A percentile compares a stretch with the other conserved stretches of the same genome.
Evolutionary conservation across 2,329 filamentous ascomycete species (phyloP).

Genomic region (Helotiales sp.): DNA sequence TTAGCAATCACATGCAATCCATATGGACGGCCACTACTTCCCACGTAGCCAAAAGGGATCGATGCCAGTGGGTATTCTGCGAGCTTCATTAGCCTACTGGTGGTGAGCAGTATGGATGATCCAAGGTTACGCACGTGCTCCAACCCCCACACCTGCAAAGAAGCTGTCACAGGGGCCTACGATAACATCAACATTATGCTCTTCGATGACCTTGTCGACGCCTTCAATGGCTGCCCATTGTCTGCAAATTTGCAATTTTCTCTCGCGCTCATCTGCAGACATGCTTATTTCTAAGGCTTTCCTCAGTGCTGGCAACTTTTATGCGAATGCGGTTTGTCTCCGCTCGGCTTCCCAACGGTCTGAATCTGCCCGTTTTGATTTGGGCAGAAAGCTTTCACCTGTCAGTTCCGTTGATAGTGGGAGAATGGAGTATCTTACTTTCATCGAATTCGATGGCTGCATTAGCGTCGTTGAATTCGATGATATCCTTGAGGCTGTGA

Average conservation of each 20-base stretch:
- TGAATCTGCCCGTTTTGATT: constrained; percentile 4
- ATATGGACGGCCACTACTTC: too few species aligned
- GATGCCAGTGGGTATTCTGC: too few species aligned
- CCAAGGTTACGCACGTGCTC: too few species aligned
- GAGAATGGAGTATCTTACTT: constrained; percentile 18
- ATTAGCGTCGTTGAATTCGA: constrained; percentile 29
- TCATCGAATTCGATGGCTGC: constrained; percentile 20
- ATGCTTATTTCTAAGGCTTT: constrained; percentile 10
- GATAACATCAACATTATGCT: constrained; percentile 22
- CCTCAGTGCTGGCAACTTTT: neutral
- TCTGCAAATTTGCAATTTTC: constrained; percentile 12
- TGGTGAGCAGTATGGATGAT: too few species aligned
- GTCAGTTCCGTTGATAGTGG: neutral
- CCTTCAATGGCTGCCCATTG: constrained; percentile 1
- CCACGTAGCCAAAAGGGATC: too few species aligned
- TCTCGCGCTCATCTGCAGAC: constrained; percentile 10
- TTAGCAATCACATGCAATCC: too few species aligned
- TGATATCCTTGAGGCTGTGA: constrained; percentile 20
- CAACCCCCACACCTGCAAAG: too few species aligned
- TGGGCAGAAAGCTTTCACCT: constrained; percentile 5
- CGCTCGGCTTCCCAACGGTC: too few species aligned
- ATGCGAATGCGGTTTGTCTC: too few species aligned
- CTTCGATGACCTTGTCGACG: constrained; percentile 14
- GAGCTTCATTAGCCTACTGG: too few species aligned
- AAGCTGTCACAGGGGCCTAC: too few species aligned